Conservation (phyloP, 148 eudicot genomes). For the Cornus kousa region DNA sequence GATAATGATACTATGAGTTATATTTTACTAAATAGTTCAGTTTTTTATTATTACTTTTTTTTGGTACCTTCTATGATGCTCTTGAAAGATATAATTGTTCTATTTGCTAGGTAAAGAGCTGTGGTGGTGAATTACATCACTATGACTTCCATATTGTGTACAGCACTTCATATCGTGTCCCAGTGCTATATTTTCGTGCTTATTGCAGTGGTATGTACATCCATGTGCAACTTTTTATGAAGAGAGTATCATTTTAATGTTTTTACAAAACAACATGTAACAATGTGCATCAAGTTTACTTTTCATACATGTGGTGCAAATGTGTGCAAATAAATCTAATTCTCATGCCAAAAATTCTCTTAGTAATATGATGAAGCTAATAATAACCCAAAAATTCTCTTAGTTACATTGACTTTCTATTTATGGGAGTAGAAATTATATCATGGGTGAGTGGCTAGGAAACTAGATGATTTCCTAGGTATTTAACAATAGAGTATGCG, state of each 20-base stretch:
- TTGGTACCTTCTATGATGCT: background rate
- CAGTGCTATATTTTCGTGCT: constrained; percentile 81
- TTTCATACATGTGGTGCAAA: background rate
- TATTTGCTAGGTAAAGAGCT: constrained; percentile 41
- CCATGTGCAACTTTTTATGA: background rate
- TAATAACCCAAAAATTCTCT: background rate
- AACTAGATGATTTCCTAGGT: too few relatives aligned
- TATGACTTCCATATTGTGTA: constrained; percentile 88
- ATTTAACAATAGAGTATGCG: too few relatives aligned
- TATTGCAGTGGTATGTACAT: constrained; percentile 52
- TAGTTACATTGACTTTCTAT: background rate
- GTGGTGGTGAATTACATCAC: constrained; percentile 42
- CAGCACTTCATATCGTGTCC: constrained; percentile 80
- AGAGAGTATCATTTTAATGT: background rate
- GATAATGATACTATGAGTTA: background rate
- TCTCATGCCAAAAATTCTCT: background rate
- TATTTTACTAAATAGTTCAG: background rate
- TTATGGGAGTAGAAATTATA: too few relatives aligned
- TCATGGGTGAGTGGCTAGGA: too few relatives aligned
- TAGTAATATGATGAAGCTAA: background rate
- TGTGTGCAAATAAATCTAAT: background rate
- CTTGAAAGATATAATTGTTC: background rate
- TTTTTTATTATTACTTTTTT: background rate
- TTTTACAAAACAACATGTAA: too few relatives aligned
- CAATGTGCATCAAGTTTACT: background rate